Percentiles rank a stretch among this genome's conserved stretches.
Evolutionary conservation across 2,329 filamentous ascomycete species (phyloP).

Genomic region (Diplodia corticola): DNA sequence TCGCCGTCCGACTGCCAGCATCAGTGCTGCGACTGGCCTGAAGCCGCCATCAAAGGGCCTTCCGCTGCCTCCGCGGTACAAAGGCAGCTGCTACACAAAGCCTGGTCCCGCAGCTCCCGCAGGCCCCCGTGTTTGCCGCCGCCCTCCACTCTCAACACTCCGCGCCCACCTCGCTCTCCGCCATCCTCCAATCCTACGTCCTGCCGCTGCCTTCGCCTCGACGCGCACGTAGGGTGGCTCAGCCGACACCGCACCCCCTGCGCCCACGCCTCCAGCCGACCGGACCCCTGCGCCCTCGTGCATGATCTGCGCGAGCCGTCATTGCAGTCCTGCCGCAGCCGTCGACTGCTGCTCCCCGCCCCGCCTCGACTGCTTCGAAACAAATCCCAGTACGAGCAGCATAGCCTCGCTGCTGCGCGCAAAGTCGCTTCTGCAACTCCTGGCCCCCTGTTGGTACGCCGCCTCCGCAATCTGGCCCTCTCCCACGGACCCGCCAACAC

Average conservation of each 20-base stretch:
- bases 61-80: conserved; percentile 7
- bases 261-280: conserved; percentile 6
- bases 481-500: background rate
- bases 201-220: background rate
- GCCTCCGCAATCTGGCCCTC: conserved; percentile 7
- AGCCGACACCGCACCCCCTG: conserved; percentile 16
- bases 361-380: conserved; percentile 6
- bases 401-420: background rate
- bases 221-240: conserved; percentile 16
- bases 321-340: conserved; percentile 20
- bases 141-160: background rate
- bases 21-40: background rate
- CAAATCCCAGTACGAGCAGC: conserved; percentile 6
- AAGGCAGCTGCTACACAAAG: conserved; percentile 11
- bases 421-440: background rate
- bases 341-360: conserved; percentile 18
- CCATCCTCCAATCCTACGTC: background rate
- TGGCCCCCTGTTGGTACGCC: conserved; percentile 2
- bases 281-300: conserved; percentile 17
- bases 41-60: conserved; percentile 1
- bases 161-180: background rate
- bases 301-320: conserved; percentile 20
- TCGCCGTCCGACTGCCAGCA: background rate
- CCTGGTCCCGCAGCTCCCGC: background rate
- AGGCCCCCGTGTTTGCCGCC: background rate